phyloP scores from a whole-genome alignment of 306 rosid species.

The Trichosanthes truncata region DNA sequence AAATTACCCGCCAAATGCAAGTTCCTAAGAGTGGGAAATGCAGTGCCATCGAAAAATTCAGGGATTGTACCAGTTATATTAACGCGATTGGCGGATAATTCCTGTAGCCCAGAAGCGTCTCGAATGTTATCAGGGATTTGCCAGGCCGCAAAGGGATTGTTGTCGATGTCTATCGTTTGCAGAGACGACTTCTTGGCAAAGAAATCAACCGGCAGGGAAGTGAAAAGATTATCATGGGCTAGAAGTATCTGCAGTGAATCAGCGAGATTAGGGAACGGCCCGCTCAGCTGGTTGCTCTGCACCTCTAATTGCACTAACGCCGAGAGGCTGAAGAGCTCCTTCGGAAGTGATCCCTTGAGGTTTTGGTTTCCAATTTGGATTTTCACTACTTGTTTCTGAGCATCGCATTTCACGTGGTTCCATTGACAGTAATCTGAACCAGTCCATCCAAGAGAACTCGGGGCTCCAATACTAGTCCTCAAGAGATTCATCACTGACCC shows the following conservation, averaged over 20 bases:
- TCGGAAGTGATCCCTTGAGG: conserved; percentile 52
- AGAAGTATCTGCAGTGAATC: conserved; percentile 22
- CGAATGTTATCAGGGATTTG: conserved; percentile 30
- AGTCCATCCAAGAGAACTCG: conserved; percentile 35
- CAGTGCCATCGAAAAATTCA: conserved; percentile 27
- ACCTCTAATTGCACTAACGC: conserved; percentile 39
- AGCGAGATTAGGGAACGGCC: conserved; percentile 46
- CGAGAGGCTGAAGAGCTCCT: conserved; percentile 28
- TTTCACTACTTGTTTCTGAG: conserved; percentile 15
- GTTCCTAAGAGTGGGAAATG: conserved; percentile 29
- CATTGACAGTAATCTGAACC: conserved; percentile 45
- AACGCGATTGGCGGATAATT: conserved; percentile 30
- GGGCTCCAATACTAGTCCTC: conserved; percentile 18
- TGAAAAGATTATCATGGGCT: conserved; percentile 45
- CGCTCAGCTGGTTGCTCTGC: conserved; percentile 36
- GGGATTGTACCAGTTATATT: conserved; percentile 47
- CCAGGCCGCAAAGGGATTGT: conserved; percentile 49
- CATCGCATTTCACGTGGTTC: conserved; percentile 25
- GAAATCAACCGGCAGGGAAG: conserved; percentile 38
- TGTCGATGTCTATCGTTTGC: conserved; percentile 24
- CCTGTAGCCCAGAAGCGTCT: conserved; percentile 22
- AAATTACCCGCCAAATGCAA: conserved; percentile 39
- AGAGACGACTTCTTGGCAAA: conserved; percentile 30
- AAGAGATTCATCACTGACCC: conserved; percentile 34
- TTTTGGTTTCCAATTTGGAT: conserved; percentile 47